A percentile compares a stretch with the other conserved stretches of the same genome.
These are phyloP conservation scores for Prunus davidiana DNA, from an alignment of 306 rosid species.

Conservation along the genomic window DNA sequence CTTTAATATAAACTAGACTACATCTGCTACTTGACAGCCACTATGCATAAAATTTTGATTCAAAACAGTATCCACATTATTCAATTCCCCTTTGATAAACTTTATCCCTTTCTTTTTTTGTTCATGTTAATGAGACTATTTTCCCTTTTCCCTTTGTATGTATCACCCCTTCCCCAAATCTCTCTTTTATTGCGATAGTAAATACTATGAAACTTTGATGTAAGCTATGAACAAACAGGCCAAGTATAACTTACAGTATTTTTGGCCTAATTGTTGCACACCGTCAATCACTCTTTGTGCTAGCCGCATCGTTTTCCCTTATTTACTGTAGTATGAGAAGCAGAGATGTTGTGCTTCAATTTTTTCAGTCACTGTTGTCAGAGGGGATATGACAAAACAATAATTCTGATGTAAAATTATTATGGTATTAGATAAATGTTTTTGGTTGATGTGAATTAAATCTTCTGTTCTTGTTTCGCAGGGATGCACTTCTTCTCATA, in stretches of 20 bases:
- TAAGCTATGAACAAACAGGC: too few species aligned
- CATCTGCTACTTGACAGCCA: background rate
- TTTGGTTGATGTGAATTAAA: background rate
- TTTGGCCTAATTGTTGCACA: background rate
- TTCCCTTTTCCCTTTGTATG: too few species aligned
- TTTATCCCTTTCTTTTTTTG: background rate
- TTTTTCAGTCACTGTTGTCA: background rate
- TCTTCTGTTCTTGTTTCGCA: slow-evolving; percentile 26
- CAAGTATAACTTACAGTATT: too few species aligned
- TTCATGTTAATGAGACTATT: background rate
- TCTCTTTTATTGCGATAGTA: too few species aligned
- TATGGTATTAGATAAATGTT: too few species aligned
- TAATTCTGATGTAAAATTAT: background rate
- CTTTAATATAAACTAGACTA: background rate
- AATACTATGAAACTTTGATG: too few species aligned
- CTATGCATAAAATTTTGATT: background rate
- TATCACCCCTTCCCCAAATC: too few species aligned
- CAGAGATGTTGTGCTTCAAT: background rate
- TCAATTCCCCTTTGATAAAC: background rate
- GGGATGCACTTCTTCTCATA: slow-evolving; percentile 74
- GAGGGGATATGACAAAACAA: background rate
- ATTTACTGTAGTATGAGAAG: background rate
- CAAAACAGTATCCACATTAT: background rate
- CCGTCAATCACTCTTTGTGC: background rate
- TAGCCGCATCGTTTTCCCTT: too few species aligned